Evolutionary conservation across 2,329 filamentous ascomycete genomes (phyloP), one percentile per base, ranked within the genome.

Genomic region (Alternaria gaisen): DNA sequence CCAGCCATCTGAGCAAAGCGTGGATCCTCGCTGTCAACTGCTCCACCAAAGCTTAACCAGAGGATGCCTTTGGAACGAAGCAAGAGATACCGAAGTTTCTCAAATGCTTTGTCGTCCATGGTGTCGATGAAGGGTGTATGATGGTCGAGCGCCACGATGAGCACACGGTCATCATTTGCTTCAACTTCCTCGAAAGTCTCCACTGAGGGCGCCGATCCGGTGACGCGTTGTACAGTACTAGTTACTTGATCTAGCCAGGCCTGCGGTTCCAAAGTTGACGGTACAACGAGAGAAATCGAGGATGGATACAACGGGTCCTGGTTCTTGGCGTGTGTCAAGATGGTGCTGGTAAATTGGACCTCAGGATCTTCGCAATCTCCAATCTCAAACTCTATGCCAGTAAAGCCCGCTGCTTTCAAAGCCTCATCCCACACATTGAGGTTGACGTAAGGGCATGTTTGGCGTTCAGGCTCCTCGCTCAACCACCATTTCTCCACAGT

Each of bases 41-140:
- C 42, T 26, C 52, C 52, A 20, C 52, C 42, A 38, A 34, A 55
- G 52, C 52, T 55, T 11, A 55, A 42, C 52, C 52, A 55, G 20
- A 55, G n/a, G 8, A 55, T 46, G 4, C 41, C 52, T 16, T 12
- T 34, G 16, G 28, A 36, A 14, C 11, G n/a, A 46, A 55, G 30
- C 14, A 46, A 22, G 16, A 55, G 40, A 16, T 11, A 1, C 10
- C 52, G 52, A 11, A 55, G 28, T 20, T 46, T 55, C 28, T 46
- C 52, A 16, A 55, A 55, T 11, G 41, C 30, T 18, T 22, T 11
- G 10, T 28, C 2, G 28, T 55, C 14, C 47, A 51, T 51, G 1
- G 47, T 51, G 14, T 48, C 18, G 44, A 48, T 22, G 44, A 34
- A 48, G 18, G 44, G 44, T n/a, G 44, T 34, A 20, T 5, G 11